Conservation (phyloP, 371 early-diverging fungal species). For the Circinella minor region DNA sequence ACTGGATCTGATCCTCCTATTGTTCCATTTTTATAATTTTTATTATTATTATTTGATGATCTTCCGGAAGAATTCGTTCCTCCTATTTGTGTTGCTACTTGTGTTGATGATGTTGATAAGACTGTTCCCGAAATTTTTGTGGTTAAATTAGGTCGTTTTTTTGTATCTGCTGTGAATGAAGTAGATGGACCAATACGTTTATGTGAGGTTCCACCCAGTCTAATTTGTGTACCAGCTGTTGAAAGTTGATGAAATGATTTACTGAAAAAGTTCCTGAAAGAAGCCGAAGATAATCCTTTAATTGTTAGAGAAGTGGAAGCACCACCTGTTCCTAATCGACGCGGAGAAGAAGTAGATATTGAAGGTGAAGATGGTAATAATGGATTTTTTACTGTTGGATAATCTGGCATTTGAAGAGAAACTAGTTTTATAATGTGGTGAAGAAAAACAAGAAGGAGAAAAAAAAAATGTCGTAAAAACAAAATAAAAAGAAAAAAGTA, state of each 20-base stretch:
- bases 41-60: too few relatives aligned
- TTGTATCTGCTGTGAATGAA: neutral
- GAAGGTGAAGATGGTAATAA: conserved; percentile 14
- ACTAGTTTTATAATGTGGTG: neutral
- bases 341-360: neutral
- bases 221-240: conserved; percentile 21
- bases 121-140: neutral
- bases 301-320: conserved; percentile 5
- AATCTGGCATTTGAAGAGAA: conserved; percentile 16
- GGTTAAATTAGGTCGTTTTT: neutral
- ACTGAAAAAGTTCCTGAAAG: conserved; percentile 19
- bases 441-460: neutral
- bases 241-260: conserved; percentile 24
- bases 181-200: conserved; percentile 11
- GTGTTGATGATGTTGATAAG: too few relatives aligned
- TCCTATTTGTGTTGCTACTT: too few relatives aligned
- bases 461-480: neutral
- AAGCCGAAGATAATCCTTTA: conserved; percentile 26
- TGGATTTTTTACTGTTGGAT: conserved; percentile 19
- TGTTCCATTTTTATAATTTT: neutral
- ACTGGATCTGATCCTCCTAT: conserved; percentile 30
- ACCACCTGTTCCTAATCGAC: neutral
- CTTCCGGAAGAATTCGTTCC: too few relatives aligned
- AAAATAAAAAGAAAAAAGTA: neutral
- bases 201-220: conserved; percentile 11